Evolutionary conservation across 768 basidiomycete species (phyloP), one percentile per base, ranked within the genome.

Genomic region (Termitomyces sp.): DNA sequence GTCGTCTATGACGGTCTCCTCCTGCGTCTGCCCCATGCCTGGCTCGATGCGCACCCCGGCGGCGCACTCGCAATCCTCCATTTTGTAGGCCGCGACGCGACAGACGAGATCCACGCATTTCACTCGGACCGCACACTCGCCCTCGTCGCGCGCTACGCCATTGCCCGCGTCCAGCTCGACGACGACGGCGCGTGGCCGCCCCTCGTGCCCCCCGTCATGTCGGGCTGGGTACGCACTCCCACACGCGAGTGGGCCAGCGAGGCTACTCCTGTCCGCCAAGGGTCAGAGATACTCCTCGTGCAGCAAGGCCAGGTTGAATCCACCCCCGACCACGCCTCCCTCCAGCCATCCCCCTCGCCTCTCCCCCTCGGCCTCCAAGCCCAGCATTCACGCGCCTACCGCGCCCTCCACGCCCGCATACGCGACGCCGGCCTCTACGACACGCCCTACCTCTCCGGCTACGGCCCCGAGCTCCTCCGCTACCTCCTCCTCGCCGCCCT

Each of bases 91-190:
- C 82, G 96, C 57, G 95, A 99, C 69, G 95, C 96, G 0, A 84
- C 92, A 0, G 91, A 96, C 75, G 97, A 99, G 72, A 91, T 98
- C 36, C 84, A 92, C 62, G 96, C 94, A 23, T 98, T 91, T 74
- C 97, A 99, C 70, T 77, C 79, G 7, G 79, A 83, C 40, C 72
- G 80, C 49, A 84, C 80, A 51, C 75, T 85, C 55, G 72, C 74
- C 10, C 76, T 82, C 58, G 79, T 95, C 63, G 71, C 77, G 20
- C 78, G 77, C 13, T 96, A 87, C 68, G 80, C 83, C 55, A 76
- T 95, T 26, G 95, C 89, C 28, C 78, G 77, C 26, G 86, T 96
- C 30, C 4, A 50, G 48, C 30, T 50, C 32, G 4, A 20, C 5
- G 78, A 84, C 50, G 78, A 84, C 50, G 75, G 76, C 13, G 74